Conservation (phyloP, 177 flowering plant species). For the Telopea speciosissima region DNA sequence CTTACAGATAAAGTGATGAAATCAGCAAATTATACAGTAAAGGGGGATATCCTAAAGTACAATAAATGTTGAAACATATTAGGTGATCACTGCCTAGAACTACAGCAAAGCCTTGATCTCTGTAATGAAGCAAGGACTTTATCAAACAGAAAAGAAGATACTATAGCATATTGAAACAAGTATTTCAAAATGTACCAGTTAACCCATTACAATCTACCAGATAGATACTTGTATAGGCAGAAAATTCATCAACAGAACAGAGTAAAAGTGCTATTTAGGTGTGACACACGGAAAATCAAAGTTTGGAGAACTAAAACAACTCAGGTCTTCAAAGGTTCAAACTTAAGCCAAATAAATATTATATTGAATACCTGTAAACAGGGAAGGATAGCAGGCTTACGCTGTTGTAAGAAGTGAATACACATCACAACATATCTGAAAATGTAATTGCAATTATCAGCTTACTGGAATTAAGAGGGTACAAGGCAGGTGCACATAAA, state of each 20-base stretch:
- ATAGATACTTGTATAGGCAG: not conserved
- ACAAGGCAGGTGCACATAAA: not conserved
- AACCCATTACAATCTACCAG: not conserved
- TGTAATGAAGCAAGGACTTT: not conserved
- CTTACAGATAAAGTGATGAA: no score
- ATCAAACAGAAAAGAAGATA: not conserved
- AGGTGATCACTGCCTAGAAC: not conserved
- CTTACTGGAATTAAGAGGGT: not conserved
- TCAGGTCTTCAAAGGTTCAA: not conserved
- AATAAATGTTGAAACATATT: not conserved
- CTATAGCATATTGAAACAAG: not conserved
- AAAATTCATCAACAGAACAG: not conserved
- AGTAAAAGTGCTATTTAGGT: not conserved
- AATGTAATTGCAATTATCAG: slow-evolving; percentile 16
- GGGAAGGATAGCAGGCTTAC: slow-evolving; percentile 93
- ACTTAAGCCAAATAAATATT: not conserved
- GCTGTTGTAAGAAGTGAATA: slow-evolving; percentile 91
- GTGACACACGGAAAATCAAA: not conserved
- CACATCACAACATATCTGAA: slow-evolving; percentile 97
- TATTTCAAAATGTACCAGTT: not conserved
- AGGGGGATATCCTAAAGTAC: no score
- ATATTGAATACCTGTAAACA: slow-evolving; percentile 78
- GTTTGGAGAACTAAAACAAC: not conserved
- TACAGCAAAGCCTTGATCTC: not conserved
- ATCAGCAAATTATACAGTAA: no score